Conservation (phyloP, 129 eudicot genomes). For the Tagetes erecta region DNA sequence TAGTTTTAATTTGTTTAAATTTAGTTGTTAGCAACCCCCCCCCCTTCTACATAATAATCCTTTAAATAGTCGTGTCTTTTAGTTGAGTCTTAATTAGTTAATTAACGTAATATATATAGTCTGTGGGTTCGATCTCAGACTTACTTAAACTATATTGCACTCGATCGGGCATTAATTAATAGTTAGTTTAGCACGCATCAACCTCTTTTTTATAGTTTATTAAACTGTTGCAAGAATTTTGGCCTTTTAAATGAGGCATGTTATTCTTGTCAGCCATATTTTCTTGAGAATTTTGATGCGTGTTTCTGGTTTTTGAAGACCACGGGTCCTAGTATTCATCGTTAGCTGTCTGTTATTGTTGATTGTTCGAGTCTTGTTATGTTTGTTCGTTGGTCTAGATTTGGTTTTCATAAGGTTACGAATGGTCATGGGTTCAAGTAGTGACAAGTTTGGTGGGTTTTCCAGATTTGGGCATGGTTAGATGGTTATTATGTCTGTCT, state of each 20-base stretch:
- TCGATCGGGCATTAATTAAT: no score
- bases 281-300: slow-evolving; percentile 39
- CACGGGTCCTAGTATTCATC: slow-evolving; percentile 25
- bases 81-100: no score
- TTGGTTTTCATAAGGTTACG: slow-evolving; percentile 36
- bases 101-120: no score
- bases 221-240: slow-evolving; percentile 64
- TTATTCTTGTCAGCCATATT: slow-evolving; percentile 43
- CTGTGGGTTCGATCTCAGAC: no score
- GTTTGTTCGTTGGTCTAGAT: slow-evolving; percentile 3
- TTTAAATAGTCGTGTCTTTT: no score
- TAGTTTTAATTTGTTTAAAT: no score
- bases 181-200: no score
- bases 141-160: no score
- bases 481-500: slow-evolving; percentile 28
- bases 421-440: slow-evolving; percentile 29
- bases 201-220: slow-evolving; percentile 50
- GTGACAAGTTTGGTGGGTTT: slow-evolving; percentile 43
- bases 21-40: no score
- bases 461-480: slow-evolving; percentile 66
- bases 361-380: slow-evolving; percentile 6
- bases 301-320: slow-evolving; percentile 43
- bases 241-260: slow-evolving; percentile 32
- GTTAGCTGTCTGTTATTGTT: neutral
- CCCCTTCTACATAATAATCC: no score